Evolutionary conservation across 2,329 filamentous ascomycete genomes (phyloP).

Genomic region (Fusarium penzigii): DNA sequence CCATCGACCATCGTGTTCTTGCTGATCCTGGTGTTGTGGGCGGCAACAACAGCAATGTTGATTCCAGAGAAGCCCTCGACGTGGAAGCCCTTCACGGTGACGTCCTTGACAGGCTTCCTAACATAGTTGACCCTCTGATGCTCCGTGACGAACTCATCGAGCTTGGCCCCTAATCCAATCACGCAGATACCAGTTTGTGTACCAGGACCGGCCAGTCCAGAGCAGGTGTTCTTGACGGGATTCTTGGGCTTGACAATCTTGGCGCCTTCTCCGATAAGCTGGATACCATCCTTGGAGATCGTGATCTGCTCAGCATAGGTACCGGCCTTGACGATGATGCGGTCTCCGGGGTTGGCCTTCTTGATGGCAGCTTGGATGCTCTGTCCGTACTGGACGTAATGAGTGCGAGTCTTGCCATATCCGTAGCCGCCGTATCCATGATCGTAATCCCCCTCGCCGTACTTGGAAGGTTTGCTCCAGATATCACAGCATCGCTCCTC

Average conservation of each 20-base stretch:
- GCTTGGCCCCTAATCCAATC: conserved; percentile 28
- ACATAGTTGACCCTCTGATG: conserved; percentile 33
- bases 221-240: conserved; percentile 31
- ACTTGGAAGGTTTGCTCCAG: not conserved
- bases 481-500: conserved; percentile 15
- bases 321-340: conserved; percentile 35
- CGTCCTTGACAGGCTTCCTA: conserved; percentile 28
- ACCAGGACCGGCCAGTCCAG: conserved; percentile 29
- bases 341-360: conserved; percentile 28
- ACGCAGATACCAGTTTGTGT: conserved; percentile 38
- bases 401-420: conserved; percentile 10
- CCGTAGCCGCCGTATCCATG: not conserved
- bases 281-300: conserved; percentile 36
- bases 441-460: not conserved
- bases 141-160: conserved; percentile 28
- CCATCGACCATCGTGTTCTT: conserved; percentile 22
- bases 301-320: conserved; percentile 37
- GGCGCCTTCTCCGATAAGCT: conserved; percentile 31
- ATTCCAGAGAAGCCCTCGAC: conserved; percentile 35
- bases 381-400: conserved; percentile 16
- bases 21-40: conserved; percentile 21
- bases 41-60: conserved; percentile 39
- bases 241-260: conserved; percentile 28
- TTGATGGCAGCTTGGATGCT: conserved; percentile 36
- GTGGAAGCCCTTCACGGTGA: conserved; percentile 35